These are phyloP conservation scores for Athelia sp. DNA, from an alignment of 1,284 basidiomycete genomes.

Conservation along the genomic window DNA sequence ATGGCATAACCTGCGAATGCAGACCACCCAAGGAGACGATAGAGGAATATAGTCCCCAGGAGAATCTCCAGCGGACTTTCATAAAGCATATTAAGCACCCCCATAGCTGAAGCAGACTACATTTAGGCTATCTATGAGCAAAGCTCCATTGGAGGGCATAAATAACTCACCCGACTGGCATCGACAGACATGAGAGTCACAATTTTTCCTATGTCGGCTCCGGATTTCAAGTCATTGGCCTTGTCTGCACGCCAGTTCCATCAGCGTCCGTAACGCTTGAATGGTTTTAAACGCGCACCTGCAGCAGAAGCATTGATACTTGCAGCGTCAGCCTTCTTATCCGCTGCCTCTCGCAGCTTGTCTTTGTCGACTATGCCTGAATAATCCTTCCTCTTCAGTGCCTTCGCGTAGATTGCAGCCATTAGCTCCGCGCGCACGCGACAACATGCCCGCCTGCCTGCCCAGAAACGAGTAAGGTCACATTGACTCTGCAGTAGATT, in stretches of 20 bases:
- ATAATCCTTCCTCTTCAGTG: slow-evolving; percentile 80
- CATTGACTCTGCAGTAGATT: slow-evolving; percentile 34
- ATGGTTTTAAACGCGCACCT: slow-evolving; percentile 4
- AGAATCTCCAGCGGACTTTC: slow-evolving; percentile 78
- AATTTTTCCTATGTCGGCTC: slow-evolving; percentile 76
- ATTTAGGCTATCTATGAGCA: slow-evolving; percentile 39
- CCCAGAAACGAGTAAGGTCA: slow-evolving; percentile 67
- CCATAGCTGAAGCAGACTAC: slow-evolving; percentile 40
- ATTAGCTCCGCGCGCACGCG: slow-evolving; percentile 58
- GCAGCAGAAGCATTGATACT: slow-evolving; percentile 13
- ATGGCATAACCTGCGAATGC: slow-evolving; percentile 84
- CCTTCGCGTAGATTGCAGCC: slow-evolving; percentile 85
- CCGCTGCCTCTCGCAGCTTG: slow-evolving; percentile 19
- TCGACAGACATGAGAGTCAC: slow-evolving; percentile 45
- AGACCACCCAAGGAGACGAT: slow-evolving; percentile 77
- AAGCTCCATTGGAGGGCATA: not conserved
- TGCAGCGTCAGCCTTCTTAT: slow-evolving; percentile 6
- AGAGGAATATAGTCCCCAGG: slow-evolving; percentile 76
- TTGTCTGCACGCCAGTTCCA: slow-evolving; percentile 34
- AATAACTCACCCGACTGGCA: not conserved
- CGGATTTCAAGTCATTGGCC: slow-evolving; percentile 56
- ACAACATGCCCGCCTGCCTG: slow-evolving; percentile 50
- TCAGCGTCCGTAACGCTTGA: slow-evolving; percentile 10
- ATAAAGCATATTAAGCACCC: slow-evolving; percentile 41
- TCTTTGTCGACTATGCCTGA: slow-evolving; percentile 68